These are phyloP conservation scores for Macrotyloma uniflorum DNA, from an alignment of 306 rosid genomes.

Conservation along the genomic window DNA sequence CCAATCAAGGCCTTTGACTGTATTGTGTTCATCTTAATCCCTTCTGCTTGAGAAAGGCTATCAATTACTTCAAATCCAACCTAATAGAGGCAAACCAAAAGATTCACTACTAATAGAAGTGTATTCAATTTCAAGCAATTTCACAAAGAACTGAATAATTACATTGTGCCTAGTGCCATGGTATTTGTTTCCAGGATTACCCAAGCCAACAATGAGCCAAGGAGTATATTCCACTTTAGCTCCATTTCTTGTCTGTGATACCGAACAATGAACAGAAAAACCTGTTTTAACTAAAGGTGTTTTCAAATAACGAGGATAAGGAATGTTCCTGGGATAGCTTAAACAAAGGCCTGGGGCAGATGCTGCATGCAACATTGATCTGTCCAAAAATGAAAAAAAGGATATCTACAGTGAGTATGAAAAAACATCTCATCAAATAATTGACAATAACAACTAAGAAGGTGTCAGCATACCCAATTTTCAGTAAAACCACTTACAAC, in stretches of 20 bases:
- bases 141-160: conserved; percentile 8
- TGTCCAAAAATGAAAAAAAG: conserved; percentile 29
- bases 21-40: conserved; percentile 80
- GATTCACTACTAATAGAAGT: conserved; percentile 10
- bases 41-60: conserved; percentile 61
- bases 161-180: conserved; percentile 96
- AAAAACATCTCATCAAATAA: not conserved
- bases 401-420: not conserved
- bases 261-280: conserved; percentile 59
- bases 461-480: not conserved
- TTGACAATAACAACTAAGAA: not conserved
- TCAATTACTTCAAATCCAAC: conserved; percentile 94
- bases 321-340: conserved; percentile 45
- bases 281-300: conserved; percentile 41
- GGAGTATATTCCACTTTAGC: conserved; percentile 88
- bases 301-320: conserved; percentile 26
- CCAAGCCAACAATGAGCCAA: conserved; percentile 94
- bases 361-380: conserved; percentile 73
- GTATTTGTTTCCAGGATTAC: conserved; percentile 92
- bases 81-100: conserved; percentile 46
- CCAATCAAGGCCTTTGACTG: conserved; percentile 94
- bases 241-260: conserved; percentile 48
- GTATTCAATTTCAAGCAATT: not conserved
- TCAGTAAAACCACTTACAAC: not conserved
- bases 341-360: conserved; percentile 52